Evolutionary conservation across 2,329 filamentous ascomycete genomes (phyloP).

Genomic region (Pseudocercospora fuligena): DNA sequence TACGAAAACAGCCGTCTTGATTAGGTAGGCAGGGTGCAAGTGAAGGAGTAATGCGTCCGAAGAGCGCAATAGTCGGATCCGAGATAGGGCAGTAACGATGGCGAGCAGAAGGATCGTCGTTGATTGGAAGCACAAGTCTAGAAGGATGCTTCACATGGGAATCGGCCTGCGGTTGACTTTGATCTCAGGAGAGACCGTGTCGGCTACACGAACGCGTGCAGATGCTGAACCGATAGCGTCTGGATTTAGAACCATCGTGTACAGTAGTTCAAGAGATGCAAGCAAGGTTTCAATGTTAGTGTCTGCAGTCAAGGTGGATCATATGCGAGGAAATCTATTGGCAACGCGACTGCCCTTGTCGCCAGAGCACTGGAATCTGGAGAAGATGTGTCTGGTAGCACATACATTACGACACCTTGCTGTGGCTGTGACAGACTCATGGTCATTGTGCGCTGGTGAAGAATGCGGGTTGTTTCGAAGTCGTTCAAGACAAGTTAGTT

Average conservation of each 20-base stretch:
- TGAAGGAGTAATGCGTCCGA: conserved; percentile 5
- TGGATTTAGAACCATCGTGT: conserved; percentile 22
- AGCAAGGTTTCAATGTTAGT: conserved; percentile 20
- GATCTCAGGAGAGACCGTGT: conserved; percentile 1
- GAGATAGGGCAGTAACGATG: conserved; percentile 7
- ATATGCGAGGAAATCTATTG: conserved; percentile 17
- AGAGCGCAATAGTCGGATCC: conserved; percentile 5
- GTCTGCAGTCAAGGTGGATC: conserved; percentile 13
- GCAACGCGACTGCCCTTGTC: conserved; percentile 7
- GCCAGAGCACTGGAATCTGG: background rate
- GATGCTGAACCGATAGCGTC: conserved; percentile 5
- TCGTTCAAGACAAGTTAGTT: background rate
- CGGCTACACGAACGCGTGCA: conserved; percentile 18
- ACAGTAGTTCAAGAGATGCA: conserved; percentile 20
- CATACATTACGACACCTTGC: background rate
- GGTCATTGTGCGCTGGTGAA: background rate
- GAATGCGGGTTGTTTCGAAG: background rate
- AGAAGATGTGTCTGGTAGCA: background rate
- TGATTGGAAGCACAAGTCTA: background rate
- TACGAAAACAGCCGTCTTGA: conserved; percentile 7
- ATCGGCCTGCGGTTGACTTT: conserved; percentile 10
- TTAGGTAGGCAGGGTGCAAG: background rate
- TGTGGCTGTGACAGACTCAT: background rate
- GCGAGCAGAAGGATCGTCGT: background rate
- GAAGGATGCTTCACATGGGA: conserved; percentile 14